phyloP scores from a whole-genome alignment of 768 basidiomycete genomes.

The Suillus lakei region DNA sequence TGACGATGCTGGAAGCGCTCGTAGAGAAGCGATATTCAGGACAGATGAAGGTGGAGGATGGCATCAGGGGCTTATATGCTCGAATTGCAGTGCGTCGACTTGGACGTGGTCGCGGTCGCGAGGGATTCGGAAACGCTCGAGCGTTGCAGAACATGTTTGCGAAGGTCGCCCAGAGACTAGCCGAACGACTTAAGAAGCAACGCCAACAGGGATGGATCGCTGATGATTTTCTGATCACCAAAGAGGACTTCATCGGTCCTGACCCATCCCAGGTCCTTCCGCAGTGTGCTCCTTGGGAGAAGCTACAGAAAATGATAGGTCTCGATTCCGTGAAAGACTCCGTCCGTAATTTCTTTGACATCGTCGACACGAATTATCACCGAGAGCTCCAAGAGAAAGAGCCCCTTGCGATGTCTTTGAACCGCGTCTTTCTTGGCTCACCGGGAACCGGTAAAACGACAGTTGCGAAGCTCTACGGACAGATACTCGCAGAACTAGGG shows the following conservation, averaged over 20 bases:
- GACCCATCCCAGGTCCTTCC: constrained; percentile 55
- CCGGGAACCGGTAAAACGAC: constrained; percentile 78
- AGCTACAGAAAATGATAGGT: constrained; percentile 57
- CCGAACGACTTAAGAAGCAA: constrained; percentile 48
- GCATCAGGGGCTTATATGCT: constrained; percentile 54
- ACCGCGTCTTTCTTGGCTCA: constrained; percentile 67
- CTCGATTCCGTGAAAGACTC: constrained; percentile 61
- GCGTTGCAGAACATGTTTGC: constrained; percentile 57
- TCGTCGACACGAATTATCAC: constrained; percentile 57
- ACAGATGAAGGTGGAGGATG: constrained; percentile 59
- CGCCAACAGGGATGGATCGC: constrained; percentile 43
- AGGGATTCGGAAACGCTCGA: constrained; percentile 73
- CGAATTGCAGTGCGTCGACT: constrained; percentile 65
- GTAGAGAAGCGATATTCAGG: constrained; percentile 53
- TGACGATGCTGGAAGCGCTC: constrained; percentile 54
- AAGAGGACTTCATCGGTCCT: constrained; percentile 68
- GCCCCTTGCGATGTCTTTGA: constrained; percentile 58
- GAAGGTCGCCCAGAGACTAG: constrained; percentile 55
- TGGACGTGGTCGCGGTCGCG: constrained; percentile 59
- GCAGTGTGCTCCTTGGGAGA: constrained; percentile 53
- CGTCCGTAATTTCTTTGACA: constrained; percentile 49
- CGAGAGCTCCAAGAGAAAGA: constrained; percentile 63
- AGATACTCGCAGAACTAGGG: constrained; percentile 61
- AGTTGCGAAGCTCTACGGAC: constrained; percentile 69
- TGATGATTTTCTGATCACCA: constrained; percentile 55